Evolutionary conservation across 1,139 yeast species (phyloP), one percentile per base, ranked within the genome.

Genomic region (Yamadazyma aaseri): DNA sequence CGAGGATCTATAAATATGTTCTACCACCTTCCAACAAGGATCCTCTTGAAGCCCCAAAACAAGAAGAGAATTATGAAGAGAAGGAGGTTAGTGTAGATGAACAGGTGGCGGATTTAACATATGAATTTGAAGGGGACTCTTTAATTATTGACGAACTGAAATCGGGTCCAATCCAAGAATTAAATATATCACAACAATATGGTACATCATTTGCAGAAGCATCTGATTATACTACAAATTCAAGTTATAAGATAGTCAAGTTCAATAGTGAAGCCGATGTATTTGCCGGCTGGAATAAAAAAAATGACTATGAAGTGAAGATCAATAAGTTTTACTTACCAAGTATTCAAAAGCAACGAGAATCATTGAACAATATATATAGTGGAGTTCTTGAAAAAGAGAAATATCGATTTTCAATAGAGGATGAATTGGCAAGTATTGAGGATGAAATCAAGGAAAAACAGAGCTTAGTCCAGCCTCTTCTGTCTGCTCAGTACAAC

Each of bases 371-470:
- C n/a, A 23, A 29, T 15, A n/a, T 22, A 10, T 6, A 22, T 11
- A 25, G 18, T 17, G 31, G 12, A 3, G 22, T 21, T 5, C 10
- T 17, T 11, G 10, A 13, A 9, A 14, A 22, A 7, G 30, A 31
- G 6, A 39, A 40, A 13, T 51, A 45, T 26, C 45, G 47, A 21
- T 45, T 45, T 28, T 43, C 54, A 8, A 44, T 56, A 5, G 50
- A 45, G 15, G 43, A 44, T 17, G 33, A 46, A 13, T 40, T 51
- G 8, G 34, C 40, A 16, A 35, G 47, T 17, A 39, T 52, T 1
- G 50, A 51, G 10, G 37, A 45, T 22, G 55, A 52, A 38, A 45
- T 53, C 10, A 45, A 44, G 15, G 36, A 35, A 13, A 36, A 35
- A 17, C 16, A 32, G 10, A 33, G 50, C 10, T 29, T 28, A 17